A percentile compares a stretch with the other conserved stretches of the same genome.
phyloP scores from a whole-genome alignment of 169 alveolate species.

The Cryptosporidium ubiquitum region DNA sequence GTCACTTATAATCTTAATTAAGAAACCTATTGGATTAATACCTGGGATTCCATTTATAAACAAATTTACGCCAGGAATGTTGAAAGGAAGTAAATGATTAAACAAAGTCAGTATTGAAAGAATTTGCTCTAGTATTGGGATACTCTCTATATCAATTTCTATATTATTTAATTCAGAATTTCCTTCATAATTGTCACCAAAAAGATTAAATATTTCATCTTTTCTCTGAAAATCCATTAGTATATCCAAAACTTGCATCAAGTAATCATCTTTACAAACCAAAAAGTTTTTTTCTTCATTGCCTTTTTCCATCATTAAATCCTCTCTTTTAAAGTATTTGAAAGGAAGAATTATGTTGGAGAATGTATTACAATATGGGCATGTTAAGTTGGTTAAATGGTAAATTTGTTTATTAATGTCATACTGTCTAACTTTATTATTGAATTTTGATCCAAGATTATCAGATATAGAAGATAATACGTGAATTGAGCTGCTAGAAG shows the following conservation, averaged over 20 bases:
- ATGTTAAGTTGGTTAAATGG: conserved; percentile 35
- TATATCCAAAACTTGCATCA: not conserved
- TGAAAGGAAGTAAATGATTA: conserved; percentile 12
- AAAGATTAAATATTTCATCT: not conserved
- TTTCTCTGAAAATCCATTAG: not conserved
- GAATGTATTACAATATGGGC: conserved; percentile 39
- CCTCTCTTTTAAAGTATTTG: not conserved
- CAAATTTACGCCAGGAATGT: not conserved
- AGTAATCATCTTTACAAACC: not conserved
- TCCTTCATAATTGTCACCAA: not conserved
- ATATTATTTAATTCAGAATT: not conserved
- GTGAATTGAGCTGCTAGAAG: not conserved
- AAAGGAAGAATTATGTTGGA: conserved; percentile 43
- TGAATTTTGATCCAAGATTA: not conserved
- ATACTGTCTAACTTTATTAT: not conserved
- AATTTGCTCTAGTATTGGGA: conserved; percentile 37
- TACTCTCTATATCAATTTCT: not conserved
- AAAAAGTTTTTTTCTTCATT: not conserved
- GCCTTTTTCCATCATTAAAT: not conserved
- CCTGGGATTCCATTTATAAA: not conserved
- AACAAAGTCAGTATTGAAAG: conserved; percentile 11
- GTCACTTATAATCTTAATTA: conserved; percentile 29
- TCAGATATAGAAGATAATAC: not conserved
- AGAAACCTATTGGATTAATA: conserved; percentile 18
- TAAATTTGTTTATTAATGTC: not conserved